These are phyloP conservation scores for Pestalotiopsis sp. DNA, from an alignment of 2,329 filamentous ascomycete genomes.

Conservation along the genomic window DNA sequence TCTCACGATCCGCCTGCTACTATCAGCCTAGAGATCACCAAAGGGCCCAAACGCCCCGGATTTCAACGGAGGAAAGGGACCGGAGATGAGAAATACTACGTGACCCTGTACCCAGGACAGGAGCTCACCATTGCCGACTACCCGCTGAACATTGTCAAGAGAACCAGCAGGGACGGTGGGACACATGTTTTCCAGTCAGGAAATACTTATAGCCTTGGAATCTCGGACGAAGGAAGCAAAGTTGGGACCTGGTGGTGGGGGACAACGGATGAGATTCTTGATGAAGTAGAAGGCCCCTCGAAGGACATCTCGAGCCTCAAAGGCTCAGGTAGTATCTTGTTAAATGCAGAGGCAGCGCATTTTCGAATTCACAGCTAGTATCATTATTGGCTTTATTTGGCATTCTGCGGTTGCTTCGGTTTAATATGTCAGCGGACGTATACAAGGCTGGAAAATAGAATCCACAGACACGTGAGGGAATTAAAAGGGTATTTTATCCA, in stretches of 20 bases:
- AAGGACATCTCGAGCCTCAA: background rate
- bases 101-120: constrained; percentile 3
- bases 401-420: too few species aligned
- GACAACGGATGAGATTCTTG: background rate
- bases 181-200: background rate
- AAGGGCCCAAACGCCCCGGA: background rate
- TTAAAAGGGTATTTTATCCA: too few species aligned
- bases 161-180: background rate
- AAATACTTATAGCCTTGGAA: background rate
- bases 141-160: background rate
- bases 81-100: background rate
- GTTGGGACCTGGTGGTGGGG: background rate
- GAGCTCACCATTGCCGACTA: constrained; percentile 1
- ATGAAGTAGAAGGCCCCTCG: background rate
- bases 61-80: background rate
- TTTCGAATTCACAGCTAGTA: background rate
- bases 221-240: background rate
- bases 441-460: too few species aligned
- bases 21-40: background rate
- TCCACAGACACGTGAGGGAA: too few species aligned
- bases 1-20: constrained; percentile 6
- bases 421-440: too few species aligned
- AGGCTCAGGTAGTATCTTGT: background rate
- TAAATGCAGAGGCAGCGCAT: background rate
- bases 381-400: too few species aligned